Percentiles rank a stretch among this genome's conserved stretches.
Evolutionary conservation across 2,329 filamentous ascomycete genomes (phyloP).

Genomic region (Lojkania enalia): DNA sequence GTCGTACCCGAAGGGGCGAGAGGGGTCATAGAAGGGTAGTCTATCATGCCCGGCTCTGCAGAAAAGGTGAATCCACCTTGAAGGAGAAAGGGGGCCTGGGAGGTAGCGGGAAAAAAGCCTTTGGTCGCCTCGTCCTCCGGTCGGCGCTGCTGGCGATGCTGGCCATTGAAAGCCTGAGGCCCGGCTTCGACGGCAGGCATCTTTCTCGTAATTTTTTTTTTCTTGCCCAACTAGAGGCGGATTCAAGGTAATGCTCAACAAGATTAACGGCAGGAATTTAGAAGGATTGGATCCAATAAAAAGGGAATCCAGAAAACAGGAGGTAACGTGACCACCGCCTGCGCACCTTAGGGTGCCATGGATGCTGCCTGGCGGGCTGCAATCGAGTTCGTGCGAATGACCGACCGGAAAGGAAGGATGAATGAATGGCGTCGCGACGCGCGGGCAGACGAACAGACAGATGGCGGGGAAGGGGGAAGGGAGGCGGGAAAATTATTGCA

Average conservation of each 20-base stretch:
- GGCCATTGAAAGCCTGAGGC: constrained; percentile 39
- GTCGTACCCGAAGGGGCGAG: constrained; percentile 25
- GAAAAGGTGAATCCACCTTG: constrained; percentile 43
- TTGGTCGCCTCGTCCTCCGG: constrained; percentile 35
- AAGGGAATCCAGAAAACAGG: constrained; percentile 11
- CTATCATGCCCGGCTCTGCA: constrained; percentile 40
- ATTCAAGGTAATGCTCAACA: constrained; percentile 1
- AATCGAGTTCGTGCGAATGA: constrained; percentile 8
- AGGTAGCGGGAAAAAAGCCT: constrained; percentile 24
- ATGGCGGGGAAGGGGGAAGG: constrained; percentile 3
- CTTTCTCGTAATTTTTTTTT: constrained; percentile 17
- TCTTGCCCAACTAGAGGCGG: constrained; percentile 20
- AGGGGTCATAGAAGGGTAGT: constrained; percentile 33
- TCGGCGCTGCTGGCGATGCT: constrained; percentile 41
- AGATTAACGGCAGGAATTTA: neutral
- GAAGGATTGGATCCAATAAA: constrained; percentile 17
- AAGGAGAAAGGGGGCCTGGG: constrained; percentile 16
- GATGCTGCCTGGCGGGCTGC: constrained; percentile 32
- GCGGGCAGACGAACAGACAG: constrained; percentile 11
- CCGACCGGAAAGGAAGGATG: constrained; percentile 2
- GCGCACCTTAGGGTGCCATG: constrained; percentile 37
- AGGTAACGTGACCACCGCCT: constrained; percentile 35
- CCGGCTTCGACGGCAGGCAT: constrained; percentile 40
- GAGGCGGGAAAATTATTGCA: constrained; percentile 28
- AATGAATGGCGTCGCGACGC: constrained; percentile 5